A percentile compares a stretch with the other conserved stretches of the same genome.
These are phyloP conservation scores for Solanum hybrid DNA, from an alignment of 305 asterid species.

Conservation along the genomic window DNA sequence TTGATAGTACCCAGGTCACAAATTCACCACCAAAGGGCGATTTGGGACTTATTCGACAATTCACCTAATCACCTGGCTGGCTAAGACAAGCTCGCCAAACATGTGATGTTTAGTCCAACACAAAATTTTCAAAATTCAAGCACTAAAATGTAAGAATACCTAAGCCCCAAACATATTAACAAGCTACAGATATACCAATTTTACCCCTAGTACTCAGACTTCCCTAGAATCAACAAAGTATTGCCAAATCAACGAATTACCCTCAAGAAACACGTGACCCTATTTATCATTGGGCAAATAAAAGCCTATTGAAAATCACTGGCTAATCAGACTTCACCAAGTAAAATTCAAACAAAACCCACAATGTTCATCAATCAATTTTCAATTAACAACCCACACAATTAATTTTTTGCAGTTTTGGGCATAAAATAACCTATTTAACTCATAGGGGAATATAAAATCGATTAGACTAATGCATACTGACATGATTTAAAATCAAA, in stretches of 20 bases:
- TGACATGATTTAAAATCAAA: neutral
- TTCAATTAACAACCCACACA: neutral
- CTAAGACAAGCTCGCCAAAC: neutral
- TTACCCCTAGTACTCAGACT: neutral
- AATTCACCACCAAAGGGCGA: neutral
- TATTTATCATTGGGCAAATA: neutral
- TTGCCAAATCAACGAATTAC: neutral
- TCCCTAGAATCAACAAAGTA: neutral
- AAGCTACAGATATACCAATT: neutral
- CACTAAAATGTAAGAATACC: neutral
- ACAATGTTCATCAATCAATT: neutral
- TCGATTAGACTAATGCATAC: neutral
- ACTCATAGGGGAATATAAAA: neutral
- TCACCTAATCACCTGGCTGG: neutral
- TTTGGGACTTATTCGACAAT: neutral
- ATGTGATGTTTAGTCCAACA: neutral
- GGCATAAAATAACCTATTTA: neutral
- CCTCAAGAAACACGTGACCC: neutral
- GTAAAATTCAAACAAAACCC: neutral
- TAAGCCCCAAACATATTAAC: neutral
- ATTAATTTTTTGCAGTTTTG: neutral
- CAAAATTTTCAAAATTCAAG: neutral
- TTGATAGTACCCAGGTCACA: neutral
- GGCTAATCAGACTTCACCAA: neutral
- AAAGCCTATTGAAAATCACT: neutral